Evolutionary conservation across 306 rosid genomes (phyloP).

Genomic region (Phaseolus lunatus): DNA sequence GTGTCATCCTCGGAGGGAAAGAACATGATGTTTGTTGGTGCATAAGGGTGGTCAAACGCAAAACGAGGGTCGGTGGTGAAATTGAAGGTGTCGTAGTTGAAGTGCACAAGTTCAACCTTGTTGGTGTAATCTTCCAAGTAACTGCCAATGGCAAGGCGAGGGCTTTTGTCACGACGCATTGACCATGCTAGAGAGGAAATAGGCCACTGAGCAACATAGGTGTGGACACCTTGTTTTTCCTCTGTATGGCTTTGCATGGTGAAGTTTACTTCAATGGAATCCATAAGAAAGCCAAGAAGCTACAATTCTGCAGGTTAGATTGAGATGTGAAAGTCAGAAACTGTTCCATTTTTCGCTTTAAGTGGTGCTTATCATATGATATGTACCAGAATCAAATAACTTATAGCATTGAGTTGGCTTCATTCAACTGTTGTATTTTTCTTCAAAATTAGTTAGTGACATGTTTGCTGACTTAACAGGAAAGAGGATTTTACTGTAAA

Average conservation of each 20-base stretch:
- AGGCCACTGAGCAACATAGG: conserved; percentile 67
- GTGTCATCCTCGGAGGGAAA: conserved; percentile 62
- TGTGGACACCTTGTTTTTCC: conserved; percentile 53
- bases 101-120: conserved; percentile 69
- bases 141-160: conserved; percentile 67
- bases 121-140: conserved; percentile 67
- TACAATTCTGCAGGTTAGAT: conserved; percentile 21
- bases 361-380: background rate
- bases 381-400: background rate
- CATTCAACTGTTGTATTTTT: too few relatives aligned
- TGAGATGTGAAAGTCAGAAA: background rate
- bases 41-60: conserved; percentile 65
- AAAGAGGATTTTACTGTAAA: too few relatives aligned
- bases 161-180: conserved; percentile 53
- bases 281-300: background rate
- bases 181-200: conserved; percentile 70
- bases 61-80: conserved; percentile 60
- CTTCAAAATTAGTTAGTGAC: too few relatives aligned
- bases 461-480: too few relatives aligned
- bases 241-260: conserved; percentile 55
- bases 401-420: too few relatives aligned
- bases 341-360: background rate
- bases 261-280: conserved; percentile 18
- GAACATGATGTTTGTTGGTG: conserved; percentile 78
- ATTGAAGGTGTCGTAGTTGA: conserved; percentile 54